These are phyloP conservation scores for Pseudocercospora macadamiae DNA, from an alignment of 2,329 filamentous ascomycete genomes.

Conservation along the genomic window DNA sequence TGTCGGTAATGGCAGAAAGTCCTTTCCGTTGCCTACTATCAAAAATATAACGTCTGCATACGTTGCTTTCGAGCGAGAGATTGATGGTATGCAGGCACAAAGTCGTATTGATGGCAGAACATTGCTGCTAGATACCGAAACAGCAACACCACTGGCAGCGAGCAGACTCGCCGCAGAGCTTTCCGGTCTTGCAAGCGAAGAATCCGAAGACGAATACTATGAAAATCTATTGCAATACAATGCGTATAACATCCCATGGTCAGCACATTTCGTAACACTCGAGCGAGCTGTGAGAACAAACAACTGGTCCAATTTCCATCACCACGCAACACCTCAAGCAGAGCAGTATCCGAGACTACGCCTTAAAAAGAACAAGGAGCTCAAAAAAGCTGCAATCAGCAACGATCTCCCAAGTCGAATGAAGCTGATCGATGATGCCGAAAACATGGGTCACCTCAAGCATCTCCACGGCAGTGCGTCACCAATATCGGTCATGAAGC, in stretches of 20 bases:
- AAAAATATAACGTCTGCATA: slow-evolving; percentile 34
- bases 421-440: slow-evolving; percentile 17
- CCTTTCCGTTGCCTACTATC: slow-evolving; percentile 31
- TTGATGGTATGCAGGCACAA: slow-evolving; percentile 33
- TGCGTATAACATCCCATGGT: slow-evolving; percentile 21
- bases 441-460: slow-evolving; percentile 11
- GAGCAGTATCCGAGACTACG: slow-evolving; percentile 2
- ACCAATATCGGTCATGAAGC: slow-evolving; percentile 17
- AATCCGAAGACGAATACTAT: too few relatives aligned
- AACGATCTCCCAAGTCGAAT: slow-evolving; percentile 15
- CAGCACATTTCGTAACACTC: slow-evolving; percentile 6
- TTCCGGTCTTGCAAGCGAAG: too few relatives aligned
- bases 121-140: too few relatives aligned
- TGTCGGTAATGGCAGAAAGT: slow-evolving; percentile 32
- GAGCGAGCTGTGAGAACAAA: background rate
- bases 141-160: too few relatives aligned
- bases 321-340: background rate
- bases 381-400: slow-evolving; percentile 6
- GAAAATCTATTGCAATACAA: too few relatives aligned
- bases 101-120: slow-evolving; percentile 22
- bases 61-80: slow-evolving; percentile 34
- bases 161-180: too few relatives aligned
- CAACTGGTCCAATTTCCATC: too few relatives aligned
- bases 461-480: background rate
- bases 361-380: background rate